Evolutionary conservation across 31 red algal species (phyloP), one percentile per base, ranked within the genome.

Genomic region (Endocladia muricata): DNA sequence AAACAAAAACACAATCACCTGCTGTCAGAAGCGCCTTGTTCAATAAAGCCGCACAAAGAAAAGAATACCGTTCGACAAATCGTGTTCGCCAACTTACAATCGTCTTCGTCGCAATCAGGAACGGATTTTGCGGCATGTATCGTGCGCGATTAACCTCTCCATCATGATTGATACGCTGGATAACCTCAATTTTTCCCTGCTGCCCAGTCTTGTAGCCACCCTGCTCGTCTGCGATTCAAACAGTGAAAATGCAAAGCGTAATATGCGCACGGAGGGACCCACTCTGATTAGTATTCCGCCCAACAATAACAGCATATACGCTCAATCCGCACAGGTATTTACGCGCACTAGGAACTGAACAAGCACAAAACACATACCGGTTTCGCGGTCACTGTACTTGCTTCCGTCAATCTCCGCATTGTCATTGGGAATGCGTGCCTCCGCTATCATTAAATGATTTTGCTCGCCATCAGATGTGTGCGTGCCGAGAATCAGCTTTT

Each of bases 141-240:
- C 96, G 81, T 15, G 96, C 96, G 13, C 96, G 74, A 68, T 98
- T 98, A 8, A 98, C 96, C 70, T 98, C 96, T 22, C 96, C 96
- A 37, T 98, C 96, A 83, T 98, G 96, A 62, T 95, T 95, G 72
- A 98, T 92, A 66, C 73, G 83, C 74, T 94, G 92, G 25, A 88
- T 72, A 37, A 98, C 58, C 51, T 98, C 96, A 62, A 98, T 92
- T 41, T 88, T 91, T 2, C 83, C 74, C 4, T 81, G 76, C 49
- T 77, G 68, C 37, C 89, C 94, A 5, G 73, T 67, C 23, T 85
- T 91, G 76, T 82, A 93, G 6, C 94, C 94, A 26, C 88, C 88
- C 60, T 66, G 77, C 33, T 73, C 81, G 72, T 70, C 84, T 73
- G 34, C 49, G 41, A 7, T n/a, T n/a, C n/a, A n/a, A n/a, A n/a